Evolutionary conservation across 2,329 filamentous ascomycete species (phyloP).

Genomic region (Cladosporium sphaerospermum): DNA sequence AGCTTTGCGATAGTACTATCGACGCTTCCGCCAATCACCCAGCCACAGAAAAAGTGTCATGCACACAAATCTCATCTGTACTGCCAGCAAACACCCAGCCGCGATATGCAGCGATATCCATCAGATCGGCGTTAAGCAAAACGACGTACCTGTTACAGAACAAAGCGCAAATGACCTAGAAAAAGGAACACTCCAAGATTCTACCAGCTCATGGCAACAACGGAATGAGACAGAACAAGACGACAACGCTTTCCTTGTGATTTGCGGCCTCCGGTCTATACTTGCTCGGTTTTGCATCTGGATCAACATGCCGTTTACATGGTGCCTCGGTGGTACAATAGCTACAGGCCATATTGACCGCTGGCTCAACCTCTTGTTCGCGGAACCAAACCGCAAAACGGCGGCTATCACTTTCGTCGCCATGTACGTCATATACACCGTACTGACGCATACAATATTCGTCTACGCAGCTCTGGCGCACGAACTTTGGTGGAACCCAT

Average conservation of each 20-base stretch:
- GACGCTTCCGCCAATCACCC: not conserved
- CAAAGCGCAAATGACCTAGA: not conserved
- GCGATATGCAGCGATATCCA: not conserved
- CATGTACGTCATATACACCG: not conserved
- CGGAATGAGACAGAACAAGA: not conserved
- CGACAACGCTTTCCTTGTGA: not conserved
- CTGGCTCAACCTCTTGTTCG: not conserved
- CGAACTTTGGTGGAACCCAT: slow-evolving; percentile 8
- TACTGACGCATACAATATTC: not conserved
- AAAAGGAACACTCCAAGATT: not conserved
- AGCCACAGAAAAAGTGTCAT: not conserved
- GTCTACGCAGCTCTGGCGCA: not conserved
- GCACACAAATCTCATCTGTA: not conserved
- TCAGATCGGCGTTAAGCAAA: not conserved
- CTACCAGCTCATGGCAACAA: not conserved
- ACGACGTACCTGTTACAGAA: not conserved
- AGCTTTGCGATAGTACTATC: not conserved
- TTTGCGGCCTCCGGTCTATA: not conserved
- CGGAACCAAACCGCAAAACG: not conserved
- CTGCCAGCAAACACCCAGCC: not conserved
- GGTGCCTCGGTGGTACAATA: slow-evolving; percentile 1
- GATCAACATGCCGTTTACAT: slow-evolving; percentile 4
- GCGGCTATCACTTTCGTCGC: not conserved
- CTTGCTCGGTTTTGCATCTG: slow-evolving; percentile 6
- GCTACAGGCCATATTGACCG: not conserved